Percentiles rank a stretch among this genome's conserved stretches.
These are phyloP conservation scores for Pyronema omphalodes DNA, from an alignment of 495 filamentous ascomycete species.

Conservation along the genomic window DNA sequence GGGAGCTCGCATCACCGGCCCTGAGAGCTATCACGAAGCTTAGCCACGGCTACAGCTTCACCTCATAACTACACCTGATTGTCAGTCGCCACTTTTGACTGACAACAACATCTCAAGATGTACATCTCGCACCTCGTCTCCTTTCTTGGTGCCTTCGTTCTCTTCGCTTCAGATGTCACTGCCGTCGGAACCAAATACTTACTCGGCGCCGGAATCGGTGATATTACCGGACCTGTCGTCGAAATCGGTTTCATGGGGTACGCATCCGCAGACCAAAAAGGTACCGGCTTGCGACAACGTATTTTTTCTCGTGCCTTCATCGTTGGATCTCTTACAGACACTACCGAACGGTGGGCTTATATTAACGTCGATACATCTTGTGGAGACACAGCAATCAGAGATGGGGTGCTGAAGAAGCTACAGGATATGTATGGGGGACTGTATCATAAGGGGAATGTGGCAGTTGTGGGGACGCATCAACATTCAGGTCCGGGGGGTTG, in stretches of 20 bases:
- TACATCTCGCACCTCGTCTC: no score
- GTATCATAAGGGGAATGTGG: constrained; percentile 72
- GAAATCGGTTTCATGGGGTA: constrained; percentile 51
- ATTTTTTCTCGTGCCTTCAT: constrained; percentile 87
- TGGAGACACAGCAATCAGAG: constrained; percentile 75
- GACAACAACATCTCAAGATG: no score
- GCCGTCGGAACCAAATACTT: constrained; percentile 33
- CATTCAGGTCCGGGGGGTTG: constrained; percentile 86
- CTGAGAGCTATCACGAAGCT: no score
- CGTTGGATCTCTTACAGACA: constrained; percentile 46
- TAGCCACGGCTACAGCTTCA: no score
- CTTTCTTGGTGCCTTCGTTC: no score
- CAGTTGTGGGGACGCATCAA: constrained; percentile 82
- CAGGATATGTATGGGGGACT: constrained; percentile 48
- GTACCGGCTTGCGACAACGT: constrained; percentile 73
- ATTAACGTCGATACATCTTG: constrained; percentile 74
- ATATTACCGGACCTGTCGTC: constrained; percentile 70
- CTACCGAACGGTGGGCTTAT: constrained; percentile 65
- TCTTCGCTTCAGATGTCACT: not conserved
- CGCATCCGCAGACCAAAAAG: constrained; percentile 69
- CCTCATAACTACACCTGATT: no score
- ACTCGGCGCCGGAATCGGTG: constrained; percentile 81
- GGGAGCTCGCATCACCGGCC: no score
- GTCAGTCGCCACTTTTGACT: no score
- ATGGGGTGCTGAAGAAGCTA: constrained; percentile 65